These are phyloP conservation scores for Penicillium paxilli DNA, from an alignment of 495 filamentous ascomycete species.

Conservation along the genomic window DNA sequence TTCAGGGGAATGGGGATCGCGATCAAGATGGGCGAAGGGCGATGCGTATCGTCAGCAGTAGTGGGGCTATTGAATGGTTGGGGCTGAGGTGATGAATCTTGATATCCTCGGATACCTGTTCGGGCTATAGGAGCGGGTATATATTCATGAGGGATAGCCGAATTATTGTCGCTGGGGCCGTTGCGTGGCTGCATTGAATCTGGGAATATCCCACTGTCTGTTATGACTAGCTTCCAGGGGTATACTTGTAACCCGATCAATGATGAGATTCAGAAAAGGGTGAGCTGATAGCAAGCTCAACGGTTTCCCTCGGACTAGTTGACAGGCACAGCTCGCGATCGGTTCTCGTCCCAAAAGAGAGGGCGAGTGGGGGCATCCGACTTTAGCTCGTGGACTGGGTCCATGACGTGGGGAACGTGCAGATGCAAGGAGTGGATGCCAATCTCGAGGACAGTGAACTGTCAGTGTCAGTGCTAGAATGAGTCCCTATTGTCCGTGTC, in stretches of 20 bases:
- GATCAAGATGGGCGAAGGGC: neutral
- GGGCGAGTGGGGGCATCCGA: constrained; percentile 21
- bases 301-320: constrained; percentile 14
- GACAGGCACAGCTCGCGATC: constrained; percentile 17
- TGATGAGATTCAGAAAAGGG: neutral
- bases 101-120: constrained; percentile 4
- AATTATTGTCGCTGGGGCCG: constrained; percentile 3
- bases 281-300: neutral
- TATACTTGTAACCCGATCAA: neutral
- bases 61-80: constrained; percentile 9
- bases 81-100: neutral
- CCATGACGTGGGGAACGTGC: constrained; percentile 4
- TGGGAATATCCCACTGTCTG: neutral
- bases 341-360: constrained; percentile 23
- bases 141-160: constrained; percentile 26
- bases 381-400: constrained; percentile 20
- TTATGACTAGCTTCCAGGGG: neutral
- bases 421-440: neutral
- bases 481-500: neutral
- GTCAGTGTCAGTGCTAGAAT: neutral
- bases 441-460: neutral
- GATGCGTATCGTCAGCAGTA: neutral
- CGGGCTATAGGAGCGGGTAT: constrained; percentile 8
- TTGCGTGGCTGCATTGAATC: neutral
- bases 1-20: neutral